Base-by-base conservation (phyloP, 2,329 filamentous ascomycete genomes). In the Ophiostoma sp. region DNA sequence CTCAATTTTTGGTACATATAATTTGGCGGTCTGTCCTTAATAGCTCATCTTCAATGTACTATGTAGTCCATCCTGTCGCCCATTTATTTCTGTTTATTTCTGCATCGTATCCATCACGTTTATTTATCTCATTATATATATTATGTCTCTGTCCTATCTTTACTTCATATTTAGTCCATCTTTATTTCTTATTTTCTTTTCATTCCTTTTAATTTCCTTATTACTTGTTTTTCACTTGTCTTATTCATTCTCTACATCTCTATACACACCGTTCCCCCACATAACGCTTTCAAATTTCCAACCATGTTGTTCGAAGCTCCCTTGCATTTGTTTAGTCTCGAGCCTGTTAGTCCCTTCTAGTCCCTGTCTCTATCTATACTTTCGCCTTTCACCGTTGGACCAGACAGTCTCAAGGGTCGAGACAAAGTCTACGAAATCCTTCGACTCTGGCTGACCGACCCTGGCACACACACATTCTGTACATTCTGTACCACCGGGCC, bases 301-400 rank as follows among this genome's bases (percentile, higher is more conserved):
- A 11, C n/a, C 44, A 48, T n/a, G 17, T 48, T 48, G 44, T 48
- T 39, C 36, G 4, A n/a, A 48, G 17, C 44, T 48, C 44, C 8
- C 52, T 27, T 13, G 52, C 52, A 57, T 57, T 57, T 57, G 52
- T 31, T 57, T 57, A 17, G 52, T 57, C 52, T 57, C 44, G 20
- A 48, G 17, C 20, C 17, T 48, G 27, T 48, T 48, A 48, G 44
- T 48, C 44, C 6, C 44, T 5, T 48, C 44, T 20, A 48, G 44
- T n/a, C 44, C 20, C 44, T 8, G 17, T 48, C 17, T 48, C 44
- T 48, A 48, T 5, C n/a, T 17, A 31, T 3, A 31, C 13, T n/a
- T 48, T 31, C 10, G 52, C 10, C 7, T 57, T 15, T 15, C 8
- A 15, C 52, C 52, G 52, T 13, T 57, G 52, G 23, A 57, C 10